Percentiles rank a stretch among this genome's conserved stretches.
Evolutionary conservation across 2,329 filamentous ascomycete species (phyloP).

Genomic region (Blastomyces emzantsi): DNA sequence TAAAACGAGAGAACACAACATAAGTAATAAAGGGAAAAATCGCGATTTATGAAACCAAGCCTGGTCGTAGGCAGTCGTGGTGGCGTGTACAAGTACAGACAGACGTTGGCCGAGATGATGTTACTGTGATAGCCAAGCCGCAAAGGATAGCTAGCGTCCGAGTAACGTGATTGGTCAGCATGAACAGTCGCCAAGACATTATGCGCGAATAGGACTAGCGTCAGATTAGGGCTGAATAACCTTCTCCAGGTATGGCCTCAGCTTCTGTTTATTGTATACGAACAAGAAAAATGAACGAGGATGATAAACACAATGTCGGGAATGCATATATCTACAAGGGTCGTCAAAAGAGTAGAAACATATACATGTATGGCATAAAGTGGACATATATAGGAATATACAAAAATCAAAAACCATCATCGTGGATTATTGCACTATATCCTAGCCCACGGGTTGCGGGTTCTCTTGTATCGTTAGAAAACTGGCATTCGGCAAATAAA

Average conservation of each 20-base stretch:
- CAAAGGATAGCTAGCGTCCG: too few species aligned
- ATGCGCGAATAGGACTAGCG: background rate
- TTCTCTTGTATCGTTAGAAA: background rate
- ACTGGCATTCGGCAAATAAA: background rate
- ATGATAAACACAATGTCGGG: too few species aligned
- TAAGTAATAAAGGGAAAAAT: background rate
- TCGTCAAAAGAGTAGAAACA: too few species aligned
- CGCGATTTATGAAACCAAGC: background rate
- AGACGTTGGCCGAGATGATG: background rate
- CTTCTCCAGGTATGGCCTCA: too few species aligned
- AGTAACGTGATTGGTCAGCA: conserved; percentile 1
- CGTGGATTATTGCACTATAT: background rate
- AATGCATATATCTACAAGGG: too few species aligned
- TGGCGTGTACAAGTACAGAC: conserved; percentile 2
- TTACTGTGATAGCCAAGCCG: background rate
- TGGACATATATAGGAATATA: too few species aligned
- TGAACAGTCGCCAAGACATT: background rate
- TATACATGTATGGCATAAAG: too few species aligned
- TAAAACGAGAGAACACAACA: background rate
- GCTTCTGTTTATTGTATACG: too few species aligned
- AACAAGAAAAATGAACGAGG: too few species aligned
- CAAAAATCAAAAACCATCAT: too few species aligned
- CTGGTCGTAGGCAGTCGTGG: conserved; percentile 1
- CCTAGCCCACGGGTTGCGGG: background rate
- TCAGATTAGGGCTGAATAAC: background rate